These are phyloP conservation scores for Cryptococcus hybrid DNA, from an alignment of 1,284 basidiomycete genomes.

Conservation along the genomic window DNA sequence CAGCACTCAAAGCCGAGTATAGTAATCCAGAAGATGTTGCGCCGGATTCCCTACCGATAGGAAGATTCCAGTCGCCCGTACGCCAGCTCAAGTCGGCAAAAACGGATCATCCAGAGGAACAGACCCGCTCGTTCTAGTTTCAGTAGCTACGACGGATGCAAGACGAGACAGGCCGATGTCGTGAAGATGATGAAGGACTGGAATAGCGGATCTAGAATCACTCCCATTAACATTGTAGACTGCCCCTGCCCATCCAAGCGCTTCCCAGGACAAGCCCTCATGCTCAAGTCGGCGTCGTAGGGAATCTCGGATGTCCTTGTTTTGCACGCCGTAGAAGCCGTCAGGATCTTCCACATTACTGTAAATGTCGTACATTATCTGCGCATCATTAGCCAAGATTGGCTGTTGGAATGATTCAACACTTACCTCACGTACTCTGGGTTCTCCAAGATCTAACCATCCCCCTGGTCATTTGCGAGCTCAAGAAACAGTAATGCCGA, in stretches of 20 bases:
- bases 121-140: constrained; percentile 2
- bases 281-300: constrained; percentile 84
- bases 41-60: constrained; percentile 52
- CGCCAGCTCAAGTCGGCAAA: constrained; percentile 82
- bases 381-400: constrained; percentile 17
- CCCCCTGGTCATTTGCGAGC: constrained; percentile 62
- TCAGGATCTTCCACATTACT: constrained; percentile 95
- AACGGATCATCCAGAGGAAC: constrained; percentile 55
- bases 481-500: constrained; percentile 89
- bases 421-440: too few species aligned
- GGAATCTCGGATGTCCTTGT: constrained; percentile 70
- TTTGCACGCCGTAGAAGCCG: constrained; percentile 90
- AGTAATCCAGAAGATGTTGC: constrained; percentile 60
- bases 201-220: constrained; percentile 36
- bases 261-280: constrained; percentile 86
- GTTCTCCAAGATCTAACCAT: too few species aligned
- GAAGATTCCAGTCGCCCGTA: constrained; percentile 88
- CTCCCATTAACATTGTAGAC: constrained; percentile 61
- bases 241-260: constrained; percentile 86
- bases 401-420: constrained; percentile 51
- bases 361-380: constrained; percentile 85
- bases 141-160: constrained; percentile 52
- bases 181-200: constrained; percentile 71
- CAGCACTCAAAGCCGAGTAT: constrained; percentile 73
- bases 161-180: constrained; percentile 83